These are phyloP conservation scores for Withania somnifera DNA, from an alignment of 305 asterid genomes.

Conservation along the genomic window DNA sequence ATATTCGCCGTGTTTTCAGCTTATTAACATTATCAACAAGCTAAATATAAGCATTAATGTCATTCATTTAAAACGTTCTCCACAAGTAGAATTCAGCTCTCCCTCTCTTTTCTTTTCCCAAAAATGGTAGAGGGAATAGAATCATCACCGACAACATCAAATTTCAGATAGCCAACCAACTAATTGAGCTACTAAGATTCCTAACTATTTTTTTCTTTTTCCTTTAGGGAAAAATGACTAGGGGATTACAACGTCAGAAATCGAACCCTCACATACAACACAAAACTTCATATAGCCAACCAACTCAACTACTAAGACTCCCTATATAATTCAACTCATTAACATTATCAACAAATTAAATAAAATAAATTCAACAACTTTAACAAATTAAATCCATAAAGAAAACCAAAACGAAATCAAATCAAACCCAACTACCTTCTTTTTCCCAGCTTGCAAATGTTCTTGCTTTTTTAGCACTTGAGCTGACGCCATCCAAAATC, in stretches of 20 bases:
- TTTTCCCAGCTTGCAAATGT: constrained; percentile 86
- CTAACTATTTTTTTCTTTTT: too few relatives aligned
- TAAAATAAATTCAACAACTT: background rate
- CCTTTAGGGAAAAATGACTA: too few relatives aligned
- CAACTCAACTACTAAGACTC: background rate
- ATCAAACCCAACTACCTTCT: constrained; percentile 32
- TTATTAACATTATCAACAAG: too few relatives aligned
- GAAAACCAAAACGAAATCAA: background rate
- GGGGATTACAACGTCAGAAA: too few relatives aligned
- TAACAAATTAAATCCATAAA: background rate
- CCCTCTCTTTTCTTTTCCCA: background rate
- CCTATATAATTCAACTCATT: background rate
- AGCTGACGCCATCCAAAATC: constrained; percentile 69
- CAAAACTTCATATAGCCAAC: background rate
- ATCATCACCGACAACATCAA: too few relatives aligned
- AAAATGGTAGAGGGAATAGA: background rate
- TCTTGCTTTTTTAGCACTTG: constrained; percentile 75
- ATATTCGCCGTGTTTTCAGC: too few relatives aligned
- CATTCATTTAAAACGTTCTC: background rate
- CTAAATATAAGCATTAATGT: too few relatives aligned
- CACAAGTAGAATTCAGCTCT: background rate
- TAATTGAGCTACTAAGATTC: too few relatives aligned
- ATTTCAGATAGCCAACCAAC: too few relatives aligned
- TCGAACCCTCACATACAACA: too few relatives aligned
- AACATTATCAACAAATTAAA: background rate